A percentile compares a stretch with the other conserved stretches of the same genome.
phyloP scores from a whole-genome alignment of 1,139 yeast genomes.

The Yamadazyma siamensis region DNA sequence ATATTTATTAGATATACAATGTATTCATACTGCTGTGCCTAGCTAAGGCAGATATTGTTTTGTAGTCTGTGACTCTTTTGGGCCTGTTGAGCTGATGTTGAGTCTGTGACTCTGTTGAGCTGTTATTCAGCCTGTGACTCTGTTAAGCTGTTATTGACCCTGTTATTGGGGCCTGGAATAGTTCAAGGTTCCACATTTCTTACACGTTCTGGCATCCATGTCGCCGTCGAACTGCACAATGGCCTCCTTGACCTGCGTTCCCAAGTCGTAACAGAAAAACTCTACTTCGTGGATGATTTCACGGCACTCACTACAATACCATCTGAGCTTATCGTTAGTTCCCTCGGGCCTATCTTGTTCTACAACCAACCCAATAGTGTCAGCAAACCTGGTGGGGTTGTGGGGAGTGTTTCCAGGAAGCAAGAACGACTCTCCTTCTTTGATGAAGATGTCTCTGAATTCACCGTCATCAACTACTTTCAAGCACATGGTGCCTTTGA shows the following conservation, averaged over 20 bases:
- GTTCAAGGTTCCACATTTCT: constrained; percentile 68
- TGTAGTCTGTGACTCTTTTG: too few relatives aligned
- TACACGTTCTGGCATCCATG: constrained; percentile 64
- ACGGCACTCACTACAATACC: constrained; percentile 79
- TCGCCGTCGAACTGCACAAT: constrained; percentile 69
- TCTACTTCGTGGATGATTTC: constrained; percentile 63
- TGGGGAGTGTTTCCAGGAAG: constrained; percentile 86
- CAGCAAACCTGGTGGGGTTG: constrained; percentile 80
- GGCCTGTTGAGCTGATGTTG: background rate
- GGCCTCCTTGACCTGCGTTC: constrained; percentile 86
- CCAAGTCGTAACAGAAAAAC: constrained; percentile 77
- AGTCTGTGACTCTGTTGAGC: background rate
- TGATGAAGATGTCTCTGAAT: constrained; percentile 70
- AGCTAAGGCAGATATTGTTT: too few relatives aligned
- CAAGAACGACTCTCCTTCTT: constrained; percentile 84
- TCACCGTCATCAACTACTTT: constrained; percentile 78
- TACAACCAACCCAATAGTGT: constrained; percentile 89
- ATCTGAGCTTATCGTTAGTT: constrained; percentile 65
- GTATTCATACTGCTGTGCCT: too few relatives aligned
- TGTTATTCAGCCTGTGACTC: background rate
- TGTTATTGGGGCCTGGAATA: constrained; percentile 33
- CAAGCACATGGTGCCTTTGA: constrained; percentile 81
- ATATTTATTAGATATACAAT: constrained; percentile 1
- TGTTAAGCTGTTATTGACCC: background rate
- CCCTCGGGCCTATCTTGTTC: constrained; percentile 87